Percentiles rank a stretch among this genome's conserved stretches.
Conservation (phyloP, 2,329 filamentous ascomycete genomes). For the Boeremia exigua region DNA sequence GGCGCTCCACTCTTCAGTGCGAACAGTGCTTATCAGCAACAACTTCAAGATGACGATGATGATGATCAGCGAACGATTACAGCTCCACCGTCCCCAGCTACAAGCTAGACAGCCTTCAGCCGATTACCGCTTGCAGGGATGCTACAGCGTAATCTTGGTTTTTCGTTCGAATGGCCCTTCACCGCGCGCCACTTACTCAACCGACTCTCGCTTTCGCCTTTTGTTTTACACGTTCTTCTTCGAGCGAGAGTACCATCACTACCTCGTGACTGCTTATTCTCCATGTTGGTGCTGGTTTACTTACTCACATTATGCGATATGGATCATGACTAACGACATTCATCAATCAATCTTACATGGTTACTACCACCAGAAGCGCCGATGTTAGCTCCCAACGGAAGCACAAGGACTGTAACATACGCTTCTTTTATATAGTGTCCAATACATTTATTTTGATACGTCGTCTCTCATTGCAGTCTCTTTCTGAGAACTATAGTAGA, state of each 20-base stretch:
- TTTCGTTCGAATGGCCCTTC: neutral
- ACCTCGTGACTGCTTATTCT: conserved; percentile 6
- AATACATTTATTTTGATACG: neutral
- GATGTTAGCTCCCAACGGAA: neutral
- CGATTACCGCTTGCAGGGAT: neutral
- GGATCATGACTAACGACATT: conserved; percentile 15
- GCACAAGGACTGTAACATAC: neutral
- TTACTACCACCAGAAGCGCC: conserved; percentile 9
- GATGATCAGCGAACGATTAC: conserved; percentile 47
- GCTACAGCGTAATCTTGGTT: conserved; percentile 1
- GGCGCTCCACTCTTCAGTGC: conserved; percentile 31
- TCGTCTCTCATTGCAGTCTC: neutral
- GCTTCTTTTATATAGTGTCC: conserved; percentile 5
- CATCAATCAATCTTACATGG: conserved; percentile 15
- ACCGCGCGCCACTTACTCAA: conserved; percentile 9
- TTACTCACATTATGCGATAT: conserved; percentile 16
- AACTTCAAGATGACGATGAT: conserved; percentile 30
- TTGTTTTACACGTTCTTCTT: conserved; percentile 25
- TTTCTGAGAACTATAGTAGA: neutral
- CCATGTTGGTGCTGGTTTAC: conserved; percentile 2
- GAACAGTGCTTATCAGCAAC: conserved; percentile 33
- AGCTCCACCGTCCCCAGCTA: conserved; percentile 45
- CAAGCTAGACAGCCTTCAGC: conserved; percentile 22
- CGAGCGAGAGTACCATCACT: conserved; percentile 20
- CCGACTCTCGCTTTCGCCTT: conserved; percentile 27